Evolutionary conservation across 2,329 filamentous ascomycete genomes (phyloP), one percentile per base, ranked within the genome.

Genomic region (Aspergillus bombycis): DNA sequence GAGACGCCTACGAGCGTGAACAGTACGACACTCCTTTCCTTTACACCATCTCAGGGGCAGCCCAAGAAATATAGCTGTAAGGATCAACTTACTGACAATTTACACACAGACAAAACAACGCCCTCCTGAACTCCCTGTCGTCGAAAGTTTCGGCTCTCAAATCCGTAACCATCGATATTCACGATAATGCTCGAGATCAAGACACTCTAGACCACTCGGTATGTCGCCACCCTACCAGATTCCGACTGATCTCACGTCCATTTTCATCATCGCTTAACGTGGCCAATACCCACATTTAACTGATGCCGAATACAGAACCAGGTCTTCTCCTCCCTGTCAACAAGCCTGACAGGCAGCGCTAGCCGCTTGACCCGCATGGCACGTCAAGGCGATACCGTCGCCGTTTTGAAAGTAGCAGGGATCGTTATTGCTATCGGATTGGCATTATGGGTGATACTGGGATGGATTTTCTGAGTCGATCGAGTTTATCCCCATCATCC

Each of bases 161-260:
- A 74, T 92, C 91, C 78, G 93, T 99, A 57, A 99, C 95, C 48
- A 88, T 98, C 68, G 93, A 99, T 82, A 99, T 99, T 74, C 97
- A 98, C 85, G 94, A 98, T 81, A 93, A 95, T 77, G 95, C 95
- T 57, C 88, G 93, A 63, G 88, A 92, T 71, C 94, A 98, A 72
- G 88, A 91, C 69, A 87, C 96, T 67, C 91, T 99, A 70, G 93
- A 99, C 79, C 89, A 88, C 74, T 94, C 92, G 45, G 92, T 96
- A 85, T 63, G 88, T 81, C 68, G 53, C 28, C 48, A 19, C 16
- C 19, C 28, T n/a, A 32, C 16, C 48, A 11, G 28, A 10, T n/a
- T 52, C 9, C 11, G 4, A 34, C 7, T 43, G 36, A 54, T 54
- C 56, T 52, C 38, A 34, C 45, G 16, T 53, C 34, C 21, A 46